Evolutionary conservation across 768 basidiomycete species (phyloP), one percentile per base, ranked within the genome.

Genomic region (Lentinula sp.): DNA sequence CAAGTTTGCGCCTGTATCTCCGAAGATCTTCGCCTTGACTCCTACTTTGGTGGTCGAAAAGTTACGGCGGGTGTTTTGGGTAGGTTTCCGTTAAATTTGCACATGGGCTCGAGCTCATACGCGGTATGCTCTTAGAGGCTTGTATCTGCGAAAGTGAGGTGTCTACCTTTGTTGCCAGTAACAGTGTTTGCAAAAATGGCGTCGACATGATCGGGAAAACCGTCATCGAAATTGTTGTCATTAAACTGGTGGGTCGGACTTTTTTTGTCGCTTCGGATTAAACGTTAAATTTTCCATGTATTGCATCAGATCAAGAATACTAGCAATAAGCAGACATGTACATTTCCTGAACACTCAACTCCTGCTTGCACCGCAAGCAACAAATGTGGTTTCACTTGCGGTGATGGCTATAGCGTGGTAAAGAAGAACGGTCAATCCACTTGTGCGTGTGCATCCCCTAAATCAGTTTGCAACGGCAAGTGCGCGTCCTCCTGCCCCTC

Each of bases 371-470:
- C 59, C 39, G 41, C 54, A 12, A 42, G 46, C 9, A 55, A 66
- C 42, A 67, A 69, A 6, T 77, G 76, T 64, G 70, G 65, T n/a
- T 77, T 73, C 64, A 42, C 42, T 4, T 76, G 76, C 68, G 60
- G 51, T 13, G 57, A 69, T 53, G 71, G 71, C 6, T 75, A 70
- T 64, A 62, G 54, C 0, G 45, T 49, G 45, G 35, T 16, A 2
- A 62, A 9, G 6, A 23, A 57, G 42, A 45, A 57, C 33, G 56
- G 56, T 28, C 18, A 49, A 7, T 23, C 35, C 2, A 12, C 60
- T 9, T 75, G 75, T 62, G 57, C 64, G n/a, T 77, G 75, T 64
- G 15, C 42, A 2, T 7, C 59, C 3, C 71, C 72, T 1, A 56
- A 57, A n/a, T 64, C 57, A n/a, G 62, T 69, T 28, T 77, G 75